A percentile compares a stretch with the other conserved stretches of the same genome.
Conservation (phyloP, 805 yeast species). For the Candida tammaniensis region DNA sequence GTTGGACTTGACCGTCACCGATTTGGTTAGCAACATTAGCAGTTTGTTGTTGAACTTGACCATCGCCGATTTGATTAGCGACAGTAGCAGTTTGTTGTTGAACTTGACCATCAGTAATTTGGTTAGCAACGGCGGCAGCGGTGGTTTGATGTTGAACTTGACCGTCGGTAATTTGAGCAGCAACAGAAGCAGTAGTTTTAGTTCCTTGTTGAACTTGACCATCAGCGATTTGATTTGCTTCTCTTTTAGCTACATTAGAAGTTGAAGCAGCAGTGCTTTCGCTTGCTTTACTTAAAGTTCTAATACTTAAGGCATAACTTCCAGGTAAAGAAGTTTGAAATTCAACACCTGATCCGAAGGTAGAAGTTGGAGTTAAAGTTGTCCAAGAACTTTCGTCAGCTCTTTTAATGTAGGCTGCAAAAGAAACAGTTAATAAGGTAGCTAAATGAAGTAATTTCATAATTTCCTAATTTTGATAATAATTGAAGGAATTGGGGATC, state of each 20-base stretch:
- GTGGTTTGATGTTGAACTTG: conserved; percentile 27
- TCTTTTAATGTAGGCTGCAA: conserved; percentile 20
- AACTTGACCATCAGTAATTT: conserved; percentile 48
- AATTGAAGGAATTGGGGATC: neutral
- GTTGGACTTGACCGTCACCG: conserved; percentile 46
- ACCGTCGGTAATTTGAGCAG: conserved; percentile 32
- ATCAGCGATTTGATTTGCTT: conserved; percentile 42
- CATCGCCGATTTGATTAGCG: conserved; percentile 21
- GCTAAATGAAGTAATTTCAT: conserved; percentile 10
- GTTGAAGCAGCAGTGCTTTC: conserved; percentile 11
- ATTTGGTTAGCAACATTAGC: conserved; percentile 32
- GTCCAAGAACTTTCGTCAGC: conserved; percentile 20
- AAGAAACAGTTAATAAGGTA: conserved; percentile 2
- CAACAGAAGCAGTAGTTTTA: conserved; percentile 17
- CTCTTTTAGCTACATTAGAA: conserved; percentile 5
- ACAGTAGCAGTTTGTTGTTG: conserved; percentile 29
- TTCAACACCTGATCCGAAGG: conserved; percentile 17
- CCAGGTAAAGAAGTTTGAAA: conserved; percentile 28
- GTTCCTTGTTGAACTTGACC: conserved; percentile 44
- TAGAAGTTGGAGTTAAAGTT: conserved; percentile 28
- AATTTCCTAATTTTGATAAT: no score
- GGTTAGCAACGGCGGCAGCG: conserved; percentile 31
- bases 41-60: conserved; percentile 54
- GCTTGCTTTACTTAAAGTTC: conserved; percentile 19
- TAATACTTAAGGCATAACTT: conserved; percentile 30